These are phyloP conservation scores for Eucalyptus viminalis DNA, from an alignment of 345 rosid species.

Conservation along the genomic window DNA sequence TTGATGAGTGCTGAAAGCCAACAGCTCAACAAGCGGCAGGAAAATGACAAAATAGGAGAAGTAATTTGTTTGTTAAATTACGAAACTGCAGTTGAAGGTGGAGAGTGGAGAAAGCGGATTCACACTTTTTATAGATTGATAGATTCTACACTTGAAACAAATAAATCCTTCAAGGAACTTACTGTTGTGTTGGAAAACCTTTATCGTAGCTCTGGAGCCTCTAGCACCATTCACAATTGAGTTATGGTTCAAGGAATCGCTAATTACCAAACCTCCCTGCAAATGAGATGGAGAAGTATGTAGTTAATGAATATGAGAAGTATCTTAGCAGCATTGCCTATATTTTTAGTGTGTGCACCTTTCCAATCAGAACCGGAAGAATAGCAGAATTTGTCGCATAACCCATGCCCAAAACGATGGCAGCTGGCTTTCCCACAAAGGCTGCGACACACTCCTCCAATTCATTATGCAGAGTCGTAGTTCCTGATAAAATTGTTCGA, in stretches of 20 bases:
- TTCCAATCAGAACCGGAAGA: conserved; percentile 83
- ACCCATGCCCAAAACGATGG: conserved; percentile 88
- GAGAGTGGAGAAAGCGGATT: neutral
- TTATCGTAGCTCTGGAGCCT: conserved; percentile 91
- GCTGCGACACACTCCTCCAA: conserved; percentile 75
- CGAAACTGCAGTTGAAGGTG: neutral
- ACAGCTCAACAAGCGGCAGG: neutral
- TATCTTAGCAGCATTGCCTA: neutral
- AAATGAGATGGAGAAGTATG: neutral
- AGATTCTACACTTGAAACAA: neutral
- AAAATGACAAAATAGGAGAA: neutral
- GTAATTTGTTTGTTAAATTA: neutral
- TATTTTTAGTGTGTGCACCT: conserved; percentile 19
- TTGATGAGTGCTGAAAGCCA: neutral
- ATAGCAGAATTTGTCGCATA: conserved; percentile 78
- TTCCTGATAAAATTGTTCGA: conserved; percentile 35
- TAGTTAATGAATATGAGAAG: neutral
- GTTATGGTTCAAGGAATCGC: conserved; percentile 95
- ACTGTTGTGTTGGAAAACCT: conserved; percentile 95
- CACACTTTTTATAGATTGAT: neutral
- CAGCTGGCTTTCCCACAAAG: conserved; percentile 89
- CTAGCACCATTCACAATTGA: conserved; percentile 96
- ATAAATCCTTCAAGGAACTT: conserved; percentile 9
- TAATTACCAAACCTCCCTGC: conserved; percentile 84
- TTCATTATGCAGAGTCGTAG: conserved; percentile 60